Evolutionary conservation across 805 yeast genomes (phyloP).

Genomic region (Wickerhamiella parazyma): DNA sequence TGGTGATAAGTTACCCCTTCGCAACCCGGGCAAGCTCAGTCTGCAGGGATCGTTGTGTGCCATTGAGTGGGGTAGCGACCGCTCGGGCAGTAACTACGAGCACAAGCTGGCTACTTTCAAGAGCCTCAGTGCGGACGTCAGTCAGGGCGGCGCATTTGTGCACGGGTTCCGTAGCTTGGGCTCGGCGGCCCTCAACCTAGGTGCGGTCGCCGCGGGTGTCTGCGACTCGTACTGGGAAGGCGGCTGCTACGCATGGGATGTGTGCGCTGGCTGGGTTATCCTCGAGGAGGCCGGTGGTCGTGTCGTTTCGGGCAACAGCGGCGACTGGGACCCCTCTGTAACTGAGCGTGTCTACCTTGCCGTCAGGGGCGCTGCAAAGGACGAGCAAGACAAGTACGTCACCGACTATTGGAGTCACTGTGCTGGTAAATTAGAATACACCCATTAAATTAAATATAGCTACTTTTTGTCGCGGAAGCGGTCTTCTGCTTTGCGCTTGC

Average conservation of each 20-base stretch:
- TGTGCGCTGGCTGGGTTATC: constrained; percentile 55
- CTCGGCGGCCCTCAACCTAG: constrained; percentile 50
- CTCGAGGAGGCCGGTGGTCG: constrained; percentile 46
- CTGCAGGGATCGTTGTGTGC: constrained; percentile 43
- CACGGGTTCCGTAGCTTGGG: constrained; percentile 53
- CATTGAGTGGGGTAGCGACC: constrained; percentile 48
- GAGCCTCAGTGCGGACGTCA: constrained; percentile 29
- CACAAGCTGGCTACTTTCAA: constrained; percentile 37
- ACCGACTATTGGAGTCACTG: constrained; percentile 39
- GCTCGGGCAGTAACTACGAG: constrained; percentile 38
- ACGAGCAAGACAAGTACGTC: constrained; percentile 33
- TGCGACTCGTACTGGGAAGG: constrained; percentile 58
- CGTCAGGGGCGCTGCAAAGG: constrained; percentile 39
- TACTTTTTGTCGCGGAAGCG: not conserved
- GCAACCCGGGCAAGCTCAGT: constrained; percentile 27
- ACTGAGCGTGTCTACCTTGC: constrained; percentile 43
- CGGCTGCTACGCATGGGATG: constrained; percentile 60
- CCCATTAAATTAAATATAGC: not conserved
- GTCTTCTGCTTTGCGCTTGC: constrained; percentile 3
- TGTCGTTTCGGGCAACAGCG: constrained; percentile 41
- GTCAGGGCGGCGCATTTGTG: constrained; percentile 40
- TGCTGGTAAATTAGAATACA: constrained; percentile 24
- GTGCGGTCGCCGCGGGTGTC: constrained; percentile 44
- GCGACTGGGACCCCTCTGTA: constrained; percentile 35
- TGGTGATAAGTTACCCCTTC: constrained; percentile 30